phyloP scores from a whole-genome alignment of 75 land plant genomes.

The Pinus tabuliformis region DNA sequence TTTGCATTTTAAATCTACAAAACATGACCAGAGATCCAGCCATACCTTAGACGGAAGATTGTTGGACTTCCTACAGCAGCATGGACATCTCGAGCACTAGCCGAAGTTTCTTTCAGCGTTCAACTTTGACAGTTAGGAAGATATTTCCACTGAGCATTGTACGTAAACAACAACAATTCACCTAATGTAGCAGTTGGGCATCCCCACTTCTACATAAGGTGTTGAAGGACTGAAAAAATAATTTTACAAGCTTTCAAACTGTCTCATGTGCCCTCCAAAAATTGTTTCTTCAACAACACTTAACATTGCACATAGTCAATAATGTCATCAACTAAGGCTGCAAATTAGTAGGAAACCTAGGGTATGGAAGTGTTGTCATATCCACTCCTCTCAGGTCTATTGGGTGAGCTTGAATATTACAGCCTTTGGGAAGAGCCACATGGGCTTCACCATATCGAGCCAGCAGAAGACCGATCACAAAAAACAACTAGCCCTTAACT shows the following conservation, averaged over 20 bases:
- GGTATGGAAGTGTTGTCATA: constrained; percentile 63
- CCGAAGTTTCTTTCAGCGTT: constrained; percentile 30
- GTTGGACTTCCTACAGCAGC: constrained; percentile 48
- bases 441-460: constrained; percentile 68
- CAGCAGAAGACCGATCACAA: constrained; percentile 62
- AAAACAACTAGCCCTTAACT: constrained; percentile 61
- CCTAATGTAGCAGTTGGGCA: constrained; percentile 41
- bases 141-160: constrained; percentile 15
- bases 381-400: constrained; percentile 24
- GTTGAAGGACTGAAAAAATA: constrained; percentile 73
- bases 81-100: constrained; percentile 58
- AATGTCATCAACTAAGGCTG: constrained; percentile 70
- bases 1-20: constrained; percentile 2
- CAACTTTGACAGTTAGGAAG: constrained; percentile 29
- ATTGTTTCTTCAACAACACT: constrained; percentile 67
- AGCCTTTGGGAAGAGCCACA: constrained; percentile 71
- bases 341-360: constrained; percentile 79
- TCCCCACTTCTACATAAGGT: constrained; percentile 79
- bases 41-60: constrained; percentile 68
- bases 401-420: constrained; percentile 69
- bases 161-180: constrained; percentile 59
- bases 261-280: constrained; percentile 68
- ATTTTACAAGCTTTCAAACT: constrained; percentile 56
- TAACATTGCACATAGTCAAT: constrained; percentile 51
- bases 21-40: constrained; percentile 9